Percentiles rank a stretch among this genome's conserved stretches.
phyloP scores from a whole-genome alignment of 2,329 filamentous ascomycete species.

The Epichloe scottii region DNA sequence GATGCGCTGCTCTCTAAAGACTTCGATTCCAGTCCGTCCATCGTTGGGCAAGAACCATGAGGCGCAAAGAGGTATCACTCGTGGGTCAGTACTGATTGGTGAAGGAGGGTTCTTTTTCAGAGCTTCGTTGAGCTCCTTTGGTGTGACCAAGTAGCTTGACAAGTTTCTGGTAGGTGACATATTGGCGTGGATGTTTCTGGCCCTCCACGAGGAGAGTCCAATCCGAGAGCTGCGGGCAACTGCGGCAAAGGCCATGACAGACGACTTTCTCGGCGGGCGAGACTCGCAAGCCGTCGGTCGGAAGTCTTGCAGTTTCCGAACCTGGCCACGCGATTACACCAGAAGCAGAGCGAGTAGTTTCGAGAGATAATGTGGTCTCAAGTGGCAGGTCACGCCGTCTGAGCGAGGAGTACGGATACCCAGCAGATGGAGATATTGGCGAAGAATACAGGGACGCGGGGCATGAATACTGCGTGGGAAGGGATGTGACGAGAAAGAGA shows the following conservation, averaged over 20 bases:
- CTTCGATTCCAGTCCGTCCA: conserved; percentile 63
- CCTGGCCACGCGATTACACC: neutral
- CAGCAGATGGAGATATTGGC: neutral
- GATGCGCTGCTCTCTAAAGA: conserved; percentile 73
- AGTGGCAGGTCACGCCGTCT: neutral
- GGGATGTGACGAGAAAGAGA: conserved; percentile 1
- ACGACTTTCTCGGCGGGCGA: neutral
- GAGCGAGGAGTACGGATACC: neutral
- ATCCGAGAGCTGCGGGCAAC: conserved; percentile 30
- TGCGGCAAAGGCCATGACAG: conserved; percentile 30
- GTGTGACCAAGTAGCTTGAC: conserved; percentile 76
- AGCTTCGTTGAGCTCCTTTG: conserved; percentile 67
- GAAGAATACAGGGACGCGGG: neutral
- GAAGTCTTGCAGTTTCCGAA: neutral
- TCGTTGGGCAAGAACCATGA: conserved; percentile 97
- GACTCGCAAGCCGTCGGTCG: neutral
- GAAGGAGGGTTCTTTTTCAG: conserved; percentile 71
- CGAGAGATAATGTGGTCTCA: neutral
- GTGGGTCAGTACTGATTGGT: conserved; percentile 67
- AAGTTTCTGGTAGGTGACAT: conserved; percentile 32
- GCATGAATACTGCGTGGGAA: neutral
- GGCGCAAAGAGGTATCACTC: conserved; percentile 80
- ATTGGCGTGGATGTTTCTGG: conserved; percentile 19
- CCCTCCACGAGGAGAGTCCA: conserved; percentile 24
- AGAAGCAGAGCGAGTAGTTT: neutral